Base-by-base conservation (phyloP, 2,329 filamentous ascomycete genomes). In the Claviceps sorghi region DNA sequence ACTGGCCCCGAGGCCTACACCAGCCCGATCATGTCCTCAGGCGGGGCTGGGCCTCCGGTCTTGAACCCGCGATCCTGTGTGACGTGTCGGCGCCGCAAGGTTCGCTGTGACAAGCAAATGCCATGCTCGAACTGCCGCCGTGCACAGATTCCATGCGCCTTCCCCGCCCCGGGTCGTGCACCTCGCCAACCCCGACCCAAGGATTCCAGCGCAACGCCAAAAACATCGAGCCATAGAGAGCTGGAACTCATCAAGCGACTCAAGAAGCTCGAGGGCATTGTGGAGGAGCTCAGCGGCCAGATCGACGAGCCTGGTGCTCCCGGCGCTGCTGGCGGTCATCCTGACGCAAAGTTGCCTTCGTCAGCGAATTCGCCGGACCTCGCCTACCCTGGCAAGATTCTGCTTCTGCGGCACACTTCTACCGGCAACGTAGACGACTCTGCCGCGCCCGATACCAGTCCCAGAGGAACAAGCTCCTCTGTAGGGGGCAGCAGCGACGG, bases 41-140 rank as follows among this genome's bases (percentile, higher is more conserved):
- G 57, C 40, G 61, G 65, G 55, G 63, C 62, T 42, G 55, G 61
- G 48, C 51, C 58, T 22, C 65, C 67, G 7, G 65, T 65, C 40
- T 54, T 74, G 47, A 75, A 75, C 55, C 73, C 73, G 32, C 67
- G 73, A 55, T 75, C 72, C 55, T 75, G 73, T 58, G 72, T 76
- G 19, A 75, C 72, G 41, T 76, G 73, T 55, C 68, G 73, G 11
- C 70, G 73, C 45, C 71, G 82, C 56, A 84, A 86, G 65, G 85
- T 89, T 52, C 83, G 84, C 61, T 89, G 85, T 72, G 83, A 89
- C 70, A 88, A 88, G 70, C 75, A 79, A 60, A 80, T 86, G 72
- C 83, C 84, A 17, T 89, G 85, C 65, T 80, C 80, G 59, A 88
- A 89, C 64, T 89, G 85, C 64, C 77, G 78, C 43, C 79, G 83